Base-by-base conservation (phyloP, 2,329 filamentous ascomycete species). In the Ophiostoma pallidulum region DNA sequence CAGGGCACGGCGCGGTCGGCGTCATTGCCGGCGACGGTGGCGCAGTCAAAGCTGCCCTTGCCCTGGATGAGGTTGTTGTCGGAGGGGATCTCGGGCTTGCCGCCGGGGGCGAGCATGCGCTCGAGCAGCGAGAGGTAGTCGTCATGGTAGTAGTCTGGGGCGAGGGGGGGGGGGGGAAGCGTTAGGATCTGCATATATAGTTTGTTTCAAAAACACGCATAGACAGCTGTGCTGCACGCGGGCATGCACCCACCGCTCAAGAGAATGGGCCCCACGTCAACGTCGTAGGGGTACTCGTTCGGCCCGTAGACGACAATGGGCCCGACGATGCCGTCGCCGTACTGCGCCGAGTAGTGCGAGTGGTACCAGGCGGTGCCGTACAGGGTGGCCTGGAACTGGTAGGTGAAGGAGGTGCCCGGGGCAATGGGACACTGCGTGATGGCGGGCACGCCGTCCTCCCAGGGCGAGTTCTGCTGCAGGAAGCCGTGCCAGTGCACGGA, bases 61-160 rank as follows among this genome's bases (percentile, higher is more conserved):
- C 81, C 81, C 56, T 80, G 78, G 63, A 82, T 80, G 26, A 81
- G 62, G 54, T 78, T 80, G 60, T 74, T 80, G 55, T 79, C 74
- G 0, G 75, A 75, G 0, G 59, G 54, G 16, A 48, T 16, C 35
- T 51, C 31, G 14, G 51, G 45, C 10, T 14, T 36, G 33, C 42
- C 51, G 33, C 38, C 41, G 8, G 48, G 48, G 59, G 42, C 42
- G 14, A 78, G 68, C 33, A 72, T 65, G 8, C 67, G 54, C 52
- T 75, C 56, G 10, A 78, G 61, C 6, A 77, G 63, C 1, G 67
- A 58, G 32, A 63, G 69, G 58, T 79, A 79, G 12, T 67, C 61
- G 5, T 59, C 57, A 55, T 82, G 77, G 58, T 80, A 81, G 78
- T 79, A 45, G 43, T 51, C 50, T 43, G 26, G 22, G n/a, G n/a